Evolutionary conservation across 1,139 yeast species (phyloP), one percentile per base, ranked within the genome.

Genomic region (Eremothecium coryli): DNA sequence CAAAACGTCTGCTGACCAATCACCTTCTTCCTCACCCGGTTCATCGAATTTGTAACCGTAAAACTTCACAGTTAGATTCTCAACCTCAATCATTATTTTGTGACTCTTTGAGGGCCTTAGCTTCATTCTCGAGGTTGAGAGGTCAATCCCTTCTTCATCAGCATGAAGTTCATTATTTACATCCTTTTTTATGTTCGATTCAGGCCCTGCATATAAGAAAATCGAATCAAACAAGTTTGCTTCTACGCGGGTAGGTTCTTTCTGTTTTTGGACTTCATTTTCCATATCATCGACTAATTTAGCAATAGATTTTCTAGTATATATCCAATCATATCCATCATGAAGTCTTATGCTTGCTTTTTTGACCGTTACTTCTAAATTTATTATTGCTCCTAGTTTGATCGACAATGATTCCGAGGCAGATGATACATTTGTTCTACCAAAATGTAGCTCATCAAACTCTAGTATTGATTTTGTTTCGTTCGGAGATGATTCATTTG

Each of bases 301-400:
- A 15, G 68, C 64, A 18, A 90, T 78, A 0, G 75, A 67, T 26
- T 66, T 68, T 41, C 94, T 66, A 0, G 97, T 85, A 32, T 73
- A 74, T 38, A 71, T 71, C 95, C 97, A 86, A 53, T 90, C 98
- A 51, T 78, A 90, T 0, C 99, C 99, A 61, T 90, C 98, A 53
- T 73, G 76, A 26, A 90, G 59, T 39, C 71, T 75, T 40, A 90
- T 60, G 3, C 58, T 58, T 0, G 68, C 56, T 30, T 64, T 66
- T 4, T 65, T 52, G 7, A 35, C 16, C 6, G 7, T 12, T 13
- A 29, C 8, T 15, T 29, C 20, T 8, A 35, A 7, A n/a, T n/a
- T 22, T 17, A 27, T 14, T 17, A 27, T 4, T n/a, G 14, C 11
- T 6, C 15, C 33, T 14, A n/a, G 6, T 6, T 14, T n/a, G 9